phyloP scores from a whole-genome alignment of 2,329 filamentous ascomycete genomes.

The Pleoardoris graminearum region DNA sequence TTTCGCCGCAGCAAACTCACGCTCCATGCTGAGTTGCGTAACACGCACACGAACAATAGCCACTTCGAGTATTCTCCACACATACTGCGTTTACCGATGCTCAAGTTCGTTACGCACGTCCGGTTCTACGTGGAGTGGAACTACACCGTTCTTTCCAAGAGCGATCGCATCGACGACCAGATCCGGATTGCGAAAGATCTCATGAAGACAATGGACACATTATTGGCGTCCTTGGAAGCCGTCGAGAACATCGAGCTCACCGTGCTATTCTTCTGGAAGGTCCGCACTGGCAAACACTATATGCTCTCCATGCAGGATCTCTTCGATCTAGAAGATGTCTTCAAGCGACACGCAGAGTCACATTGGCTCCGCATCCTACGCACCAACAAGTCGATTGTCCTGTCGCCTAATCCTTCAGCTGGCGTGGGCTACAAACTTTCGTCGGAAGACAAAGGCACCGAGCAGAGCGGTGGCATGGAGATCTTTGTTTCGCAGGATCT shows the following conservation, averaged over 20 bases:
- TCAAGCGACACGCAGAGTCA: slow-evolving; percentile 38
- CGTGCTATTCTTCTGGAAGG: slow-evolving; percentile 43
- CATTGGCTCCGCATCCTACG: slow-evolving; percentile 36
- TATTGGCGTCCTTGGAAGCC: slow-evolving; percentile 26
- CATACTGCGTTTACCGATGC: slow-evolving; percentile 34
- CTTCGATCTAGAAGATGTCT: slow-evolving; percentile 41
- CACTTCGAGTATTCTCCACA: slow-evolving; percentile 42
- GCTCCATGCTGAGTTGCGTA: slow-evolving; percentile 40
- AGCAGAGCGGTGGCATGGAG: slow-evolving; percentile 43
- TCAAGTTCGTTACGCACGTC: slow-evolving; percentile 33
- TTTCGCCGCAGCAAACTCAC: slow-evolving; percentile 36
- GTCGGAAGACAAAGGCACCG: slow-evolving; percentile 36
- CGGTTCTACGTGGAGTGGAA: slow-evolving; percentile 44
- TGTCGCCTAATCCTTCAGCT: slow-evolving; percentile 27
- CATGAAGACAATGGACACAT: slow-evolving; percentile 36
- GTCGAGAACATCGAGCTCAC: slow-evolving; percentile 38
- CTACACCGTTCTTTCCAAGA: slow-evolving; percentile 30
- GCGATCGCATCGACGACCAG: slow-evolving; percentile 33
- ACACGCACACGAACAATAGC: slow-evolving; percentile 32
- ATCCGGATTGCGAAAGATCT: slow-evolving; percentile 37
- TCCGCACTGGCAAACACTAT: slow-evolving; percentile 37
- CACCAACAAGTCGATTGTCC: slow-evolving; percentile 23
- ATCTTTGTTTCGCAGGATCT: slow-evolving; percentile 39
- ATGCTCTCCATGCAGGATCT: slow-evolving; percentile 41
- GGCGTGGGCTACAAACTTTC: slow-evolving; percentile 43